These are phyloP conservation scores for Colletotrichum abscissum DNA, from an alignment of 2,329 filamentous ascomycete genomes.

Conservation along the genomic window DNA sequence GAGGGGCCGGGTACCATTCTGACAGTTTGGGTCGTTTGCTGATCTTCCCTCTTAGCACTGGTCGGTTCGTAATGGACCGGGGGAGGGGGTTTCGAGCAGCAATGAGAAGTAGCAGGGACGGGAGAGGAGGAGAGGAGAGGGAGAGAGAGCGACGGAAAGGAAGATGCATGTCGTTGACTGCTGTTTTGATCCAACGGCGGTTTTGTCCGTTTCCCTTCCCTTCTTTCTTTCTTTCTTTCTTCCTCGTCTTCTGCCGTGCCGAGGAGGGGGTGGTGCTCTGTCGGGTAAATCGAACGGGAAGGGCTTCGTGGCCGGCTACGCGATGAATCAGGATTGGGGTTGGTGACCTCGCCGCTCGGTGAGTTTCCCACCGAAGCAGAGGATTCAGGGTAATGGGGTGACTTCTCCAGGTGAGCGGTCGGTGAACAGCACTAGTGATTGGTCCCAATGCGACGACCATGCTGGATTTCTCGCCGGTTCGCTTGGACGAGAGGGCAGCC, in stretches of 20 bases:
- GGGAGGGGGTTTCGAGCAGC: background rate
- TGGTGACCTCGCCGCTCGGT: constrained; percentile 9
- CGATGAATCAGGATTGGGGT: background rate
- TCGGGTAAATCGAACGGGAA: background rate
- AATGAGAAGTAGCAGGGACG: background rate
- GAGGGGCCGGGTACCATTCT: constrained; percentile 25
- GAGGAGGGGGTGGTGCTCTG: background rate
- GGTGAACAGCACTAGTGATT: constrained; percentile 3
- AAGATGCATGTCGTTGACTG: background rate
- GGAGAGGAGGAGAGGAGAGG: background rate
- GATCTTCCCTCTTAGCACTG: constrained; percentile 2
- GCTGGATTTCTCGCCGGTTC: background rate
- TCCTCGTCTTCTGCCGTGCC: background rate
- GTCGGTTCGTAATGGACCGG: background rate
- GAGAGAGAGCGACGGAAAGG: background rate
- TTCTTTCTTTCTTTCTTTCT: too few species aligned
- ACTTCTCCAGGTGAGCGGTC: constrained; percentile 19
- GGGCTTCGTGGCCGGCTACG: background rate
- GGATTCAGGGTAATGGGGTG: constrained; percentile 13
- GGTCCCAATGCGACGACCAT: background rate
- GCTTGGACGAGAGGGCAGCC: background rate
- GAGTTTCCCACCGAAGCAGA: constrained; percentile 4
- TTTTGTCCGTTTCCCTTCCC: background rate
- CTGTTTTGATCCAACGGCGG: background rate
- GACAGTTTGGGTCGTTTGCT: constrained; percentile 9